Evolutionary conservation across 2,329 filamentous ascomycete genomes (phyloP).

Genomic region (Dactylellina sp.): DNA sequence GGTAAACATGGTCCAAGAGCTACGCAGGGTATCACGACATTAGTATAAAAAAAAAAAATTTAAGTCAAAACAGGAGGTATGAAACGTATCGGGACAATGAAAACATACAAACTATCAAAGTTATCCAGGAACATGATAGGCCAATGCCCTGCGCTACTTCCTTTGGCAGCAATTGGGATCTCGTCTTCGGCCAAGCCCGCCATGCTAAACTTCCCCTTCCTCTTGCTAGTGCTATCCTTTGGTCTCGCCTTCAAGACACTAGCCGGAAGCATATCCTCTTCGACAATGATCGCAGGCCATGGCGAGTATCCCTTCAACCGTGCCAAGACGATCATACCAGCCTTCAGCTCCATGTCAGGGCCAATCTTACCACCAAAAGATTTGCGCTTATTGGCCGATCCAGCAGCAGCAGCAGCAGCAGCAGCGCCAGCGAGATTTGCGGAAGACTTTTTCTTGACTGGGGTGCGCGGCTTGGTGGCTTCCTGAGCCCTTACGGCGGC

Average conservation of each 20-base stretch:
- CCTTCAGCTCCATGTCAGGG: conserved; percentile 76
- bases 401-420: conserved; percentile 51
- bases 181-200: conserved; percentile 39
- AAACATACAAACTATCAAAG: conserved; percentile 73
- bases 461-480: conserved; percentile 51
- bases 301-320: conserved; percentile 93
- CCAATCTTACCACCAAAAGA: conserved; percentile 55
- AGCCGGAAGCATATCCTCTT: conserved; percentile 91
- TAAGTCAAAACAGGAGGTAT: neutral
- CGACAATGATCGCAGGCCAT: conserved; percentile 94
- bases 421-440: conserved; percentile 59
- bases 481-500: conserved; percentile 53
- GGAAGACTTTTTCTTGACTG: conserved; percentile 59
- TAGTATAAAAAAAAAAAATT: conserved; percentile 40
- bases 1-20: conserved; percentile 90
- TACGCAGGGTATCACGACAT: conserved; percentile 64
- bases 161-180: conserved; percentile 48
- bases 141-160: conserved; percentile 52
- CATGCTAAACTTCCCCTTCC: conserved; percentile 57
- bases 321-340: conserved; percentile 91
- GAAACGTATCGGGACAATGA: neutral
- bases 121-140: conserved; percentile 56
- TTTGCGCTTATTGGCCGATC: conserved; percentile 62
- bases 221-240: conserved; percentile 57
- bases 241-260: conserved; percentile 79